Evolutionary conservation across 352 stramenopile genomes (phyloP).

Genomic region (Phytophthora lateralis): DNA sequence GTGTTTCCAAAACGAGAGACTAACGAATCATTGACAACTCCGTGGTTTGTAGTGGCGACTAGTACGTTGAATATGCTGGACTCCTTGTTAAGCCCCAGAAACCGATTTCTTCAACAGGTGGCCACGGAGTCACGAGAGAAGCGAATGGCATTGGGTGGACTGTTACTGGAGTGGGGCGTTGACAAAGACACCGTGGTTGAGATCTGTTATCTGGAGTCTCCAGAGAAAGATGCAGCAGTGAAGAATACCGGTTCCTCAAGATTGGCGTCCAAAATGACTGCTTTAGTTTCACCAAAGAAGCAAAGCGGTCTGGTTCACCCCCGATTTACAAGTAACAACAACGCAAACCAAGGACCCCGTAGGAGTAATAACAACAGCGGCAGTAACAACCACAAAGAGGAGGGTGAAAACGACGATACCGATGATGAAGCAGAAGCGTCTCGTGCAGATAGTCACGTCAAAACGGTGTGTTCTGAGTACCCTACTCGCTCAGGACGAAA

Average conservation of each 20-base stretch:
- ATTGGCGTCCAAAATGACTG: conserved; percentile 5
- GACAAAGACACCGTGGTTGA: conserved; percentile 55
- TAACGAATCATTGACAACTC: background rate
- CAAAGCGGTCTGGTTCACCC: conserved; percentile 12
- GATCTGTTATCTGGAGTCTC: conserved; percentile 42
- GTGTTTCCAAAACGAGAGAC: background rate
- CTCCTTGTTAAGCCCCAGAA: conserved; percentile 26
- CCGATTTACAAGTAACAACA: conserved; percentile 3
- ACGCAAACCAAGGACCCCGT: background rate
- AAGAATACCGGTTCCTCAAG: background rate
- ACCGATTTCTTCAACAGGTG: conserved; percentile 40
- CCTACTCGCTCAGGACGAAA: background rate
- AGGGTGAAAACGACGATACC: conserved; percentile 17
- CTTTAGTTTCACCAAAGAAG: conserved; percentile 22
- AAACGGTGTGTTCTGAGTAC: conserved; percentile 35
- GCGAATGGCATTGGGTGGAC: conserved; percentile 46
- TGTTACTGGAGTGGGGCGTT: conserved; percentile 62
- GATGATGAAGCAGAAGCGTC: conserved; percentile 6
- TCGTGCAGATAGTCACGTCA: conserved; percentile 35
- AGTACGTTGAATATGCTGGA: conserved; percentile 27
- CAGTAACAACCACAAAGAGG: conserved; percentile 13
- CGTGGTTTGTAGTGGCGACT: conserved; percentile 19
- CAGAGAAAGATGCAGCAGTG: background rate
- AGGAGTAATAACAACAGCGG: conserved; percentile 11
- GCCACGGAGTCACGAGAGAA: conserved; percentile 47